Percentiles rank a stretch among this genome's conserved stretches.
phyloP scores from a whole-genome alignment of 2,329 filamentous ascomycete genomes.

The Capronia americana region DNA sequence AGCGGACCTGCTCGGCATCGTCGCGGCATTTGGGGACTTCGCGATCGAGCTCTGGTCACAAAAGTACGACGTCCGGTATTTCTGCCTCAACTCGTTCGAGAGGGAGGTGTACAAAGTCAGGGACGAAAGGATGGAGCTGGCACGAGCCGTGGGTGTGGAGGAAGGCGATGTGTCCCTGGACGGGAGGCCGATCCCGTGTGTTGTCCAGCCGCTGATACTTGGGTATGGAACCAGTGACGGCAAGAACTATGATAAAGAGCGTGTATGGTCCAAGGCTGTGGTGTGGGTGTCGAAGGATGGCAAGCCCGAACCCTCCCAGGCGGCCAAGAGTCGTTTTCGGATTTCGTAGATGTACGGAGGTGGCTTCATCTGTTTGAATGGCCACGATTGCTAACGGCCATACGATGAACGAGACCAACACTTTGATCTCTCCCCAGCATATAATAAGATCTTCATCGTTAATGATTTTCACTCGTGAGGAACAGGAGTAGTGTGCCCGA shows the following conservation, averaged over 20 bases:
- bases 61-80: constrained; percentile 10
- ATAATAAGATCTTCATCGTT: not conserved
- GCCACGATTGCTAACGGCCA: not conserved
- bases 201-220: constrained; percentile 5
- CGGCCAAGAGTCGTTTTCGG: constrained; percentile 1
- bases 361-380: constrained; percentile 1
- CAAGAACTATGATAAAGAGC: constrained; percentile 1
- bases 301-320: not conserved
- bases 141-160: constrained; percentile 5
- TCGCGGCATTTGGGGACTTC: constrained; percentile 5
- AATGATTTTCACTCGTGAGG: not conserved
- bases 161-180: constrained; percentile 6
- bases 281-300: constrained; percentile 10
- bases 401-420: not conserved
- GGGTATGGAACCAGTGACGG: constrained; percentile 3
- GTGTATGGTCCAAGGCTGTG: not conserved
- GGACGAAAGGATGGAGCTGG: constrained; percentile 7
- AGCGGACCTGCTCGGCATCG: constrained; percentile 7
- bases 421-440: not conserved
- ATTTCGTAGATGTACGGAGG: not conserved
- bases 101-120: not conserved
- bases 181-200: constrained; percentile 9
- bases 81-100: constrained; percentile 1
- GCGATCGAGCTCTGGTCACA: constrained; percentile 10
- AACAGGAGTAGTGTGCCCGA: constrained; percentile 2